A percentile compares a stretch with the other conserved stretches of the same genome.
These are phyloP conservation scores for Cyberlindnera mycetangii DNA, from an alignment of 805 yeast species.

Conservation along the genomic window DNA sequence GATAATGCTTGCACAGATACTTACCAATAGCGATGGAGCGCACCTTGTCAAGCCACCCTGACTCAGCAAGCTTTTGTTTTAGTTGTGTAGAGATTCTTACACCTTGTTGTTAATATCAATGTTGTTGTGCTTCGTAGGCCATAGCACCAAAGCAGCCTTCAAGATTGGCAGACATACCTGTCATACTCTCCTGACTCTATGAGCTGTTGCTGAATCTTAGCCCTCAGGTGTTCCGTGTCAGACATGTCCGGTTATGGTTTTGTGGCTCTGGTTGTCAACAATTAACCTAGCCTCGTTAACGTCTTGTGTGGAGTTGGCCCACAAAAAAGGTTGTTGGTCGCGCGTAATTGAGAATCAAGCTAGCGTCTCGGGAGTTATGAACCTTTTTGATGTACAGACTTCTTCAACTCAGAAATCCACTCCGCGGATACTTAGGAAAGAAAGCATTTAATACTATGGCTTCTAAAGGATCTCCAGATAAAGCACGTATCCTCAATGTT, in stretches of 20 bases:
- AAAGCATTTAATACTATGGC: constrained; percentile 10
- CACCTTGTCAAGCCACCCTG: constrained; percentile 86
- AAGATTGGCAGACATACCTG: constrained; percentile 9
- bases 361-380: too few species aligned
- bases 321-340: too few species aligned
- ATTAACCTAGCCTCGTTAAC: too few species aligned
- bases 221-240: constrained; percentile 35
- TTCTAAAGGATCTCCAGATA: constrained; percentile 34
- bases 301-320: background rate
- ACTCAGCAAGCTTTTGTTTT: constrained; percentile 61
- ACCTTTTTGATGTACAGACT: background rate
- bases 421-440: background rate
- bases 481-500: constrained; percentile 31
- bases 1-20: constrained; percentile 7
- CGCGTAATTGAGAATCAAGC: too few species aligned
- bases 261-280: background rate
- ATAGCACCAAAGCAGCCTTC: background rate
- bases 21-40: constrained; percentile 53
- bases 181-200: constrained; percentile 81
- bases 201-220: constrained; percentile 66
- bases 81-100: constrained; percentile 57
- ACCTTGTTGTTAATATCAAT: background rate
- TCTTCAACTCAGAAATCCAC: background rate
- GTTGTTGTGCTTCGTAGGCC: background rate
- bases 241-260: constrained; percentile 7